Base-by-base conservation (phyloP, 768 basidiomycete species). In the Macrolepiota fuliginosa region DNA sequence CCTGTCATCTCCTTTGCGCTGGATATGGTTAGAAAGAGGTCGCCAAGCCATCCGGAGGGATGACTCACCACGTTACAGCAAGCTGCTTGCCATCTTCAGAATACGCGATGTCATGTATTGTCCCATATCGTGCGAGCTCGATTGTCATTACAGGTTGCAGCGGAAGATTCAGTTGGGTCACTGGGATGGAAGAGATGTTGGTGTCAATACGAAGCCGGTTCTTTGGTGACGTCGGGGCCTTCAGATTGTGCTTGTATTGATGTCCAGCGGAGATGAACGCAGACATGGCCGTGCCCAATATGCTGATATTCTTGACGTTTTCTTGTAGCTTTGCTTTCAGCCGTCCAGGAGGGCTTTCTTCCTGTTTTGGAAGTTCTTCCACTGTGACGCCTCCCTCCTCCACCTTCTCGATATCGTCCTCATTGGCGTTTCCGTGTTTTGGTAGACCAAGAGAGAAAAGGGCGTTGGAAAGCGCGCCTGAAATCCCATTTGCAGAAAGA, bases 41-140 rank as follows among this genome's bases (percentile, higher is more conserved):
- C 22, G 19, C 6, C 15, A 29, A 29, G 17, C 6, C 29, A 29
- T 6, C 4, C n/a, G 15, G 17, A 10, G 17, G 32, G 27, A 17
- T 5, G 22, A 46, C 58, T 46, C 9, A 60, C 58, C 58, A 60
- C 10, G 58, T 45, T 13, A 60, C 58, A n/a, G 51, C 58, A 42
- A 60, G 58, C 52, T 52, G 45, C 25, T 32, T 46, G 6, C 58
- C 58, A 54, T 60, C 51, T 10, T 60, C 40, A 1, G 58, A 60
- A 40, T 53, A 60, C 2, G 58, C 51, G 32, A 60, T 24, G 32
- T 60, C 51, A 3, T 35, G 51, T 35, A 60, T 54, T 6, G 39
- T 52, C 27, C 58, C 58, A 24, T 60, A 60, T 11, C 58, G 58
- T 35, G 52, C 17, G 15, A 54, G 39, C 10, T 60, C 42, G n/a